Evolutionary conservation across 495 filamentous ascomycete genomes (phyloP).

Genomic region (Umbilicaria muhlenbergii): DNA sequence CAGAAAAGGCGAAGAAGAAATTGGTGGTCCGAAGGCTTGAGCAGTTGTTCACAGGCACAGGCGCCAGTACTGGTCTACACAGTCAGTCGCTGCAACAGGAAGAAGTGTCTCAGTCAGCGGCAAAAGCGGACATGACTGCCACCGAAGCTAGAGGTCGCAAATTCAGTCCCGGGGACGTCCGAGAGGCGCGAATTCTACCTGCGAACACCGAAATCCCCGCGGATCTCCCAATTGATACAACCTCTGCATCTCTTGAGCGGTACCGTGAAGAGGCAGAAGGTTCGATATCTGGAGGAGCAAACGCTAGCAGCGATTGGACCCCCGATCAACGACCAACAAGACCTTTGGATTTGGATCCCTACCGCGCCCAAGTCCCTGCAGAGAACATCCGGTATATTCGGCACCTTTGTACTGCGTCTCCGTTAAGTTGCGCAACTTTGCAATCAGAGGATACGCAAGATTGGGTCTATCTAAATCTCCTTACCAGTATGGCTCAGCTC

Average conservation of each 20-base stretch:
- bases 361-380: conserved; percentile 45
- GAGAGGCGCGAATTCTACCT: conserved; percentile 33
- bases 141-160: conserved; percentile 19
- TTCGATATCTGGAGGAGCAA: conserved; percentile 6
- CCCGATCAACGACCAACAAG: conserved; percentile 55
- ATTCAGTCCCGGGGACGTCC: conserved; percentile 22
- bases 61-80: conserved; percentile 23
- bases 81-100: conserved; percentile 34
- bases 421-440: conserved; percentile 12
- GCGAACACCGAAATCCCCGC: conserved; percentile 4
- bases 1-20: conserved; percentile 54
- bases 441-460: conserved; percentile 32
- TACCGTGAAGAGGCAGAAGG: conserved; percentile 13
- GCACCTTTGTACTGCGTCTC: conserved; percentile 47
- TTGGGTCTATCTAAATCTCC: conserved; percentile 71
- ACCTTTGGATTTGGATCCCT: conserved; percentile 54
- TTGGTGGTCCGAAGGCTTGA: conserved; percentile 55
- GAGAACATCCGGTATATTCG: conserved; percentile 66
- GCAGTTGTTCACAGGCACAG: conserved; percentile 63
- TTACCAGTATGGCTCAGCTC: conserved; percentile 67
- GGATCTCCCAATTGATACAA: conserved; percentile 4
- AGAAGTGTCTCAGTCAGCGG: conserved; percentile 35
- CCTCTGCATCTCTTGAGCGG: not conserved
- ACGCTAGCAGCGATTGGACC: conserved; percentile 9
- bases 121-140: conserved; percentile 15